Percentiles rank a stretch among this genome's conserved stretches.
phyloP scores from a whole-genome alignment of 805 yeast genomes.

The Pichia phayaonensis region DNA sequence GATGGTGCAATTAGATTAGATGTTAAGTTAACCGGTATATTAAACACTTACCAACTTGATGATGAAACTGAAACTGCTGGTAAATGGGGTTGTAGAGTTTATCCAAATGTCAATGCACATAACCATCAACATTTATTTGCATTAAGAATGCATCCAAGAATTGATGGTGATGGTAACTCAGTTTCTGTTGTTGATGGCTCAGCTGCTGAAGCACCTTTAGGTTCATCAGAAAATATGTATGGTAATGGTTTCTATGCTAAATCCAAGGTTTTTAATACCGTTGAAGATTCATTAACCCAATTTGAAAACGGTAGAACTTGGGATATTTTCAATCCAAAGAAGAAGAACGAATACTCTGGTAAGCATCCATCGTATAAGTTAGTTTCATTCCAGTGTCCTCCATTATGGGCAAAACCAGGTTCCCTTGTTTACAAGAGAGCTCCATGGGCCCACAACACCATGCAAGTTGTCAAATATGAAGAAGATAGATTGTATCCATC shows the following conservation, averaged over 20 bases:
- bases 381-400: constrained; percentile 68
- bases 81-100: constrained; percentile 76
- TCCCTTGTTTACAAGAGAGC: constrained; percentile 76
- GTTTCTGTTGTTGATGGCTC: constrained; percentile 61
- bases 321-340: constrained; percentile 70
- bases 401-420: constrained; percentile 64
- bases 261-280: constrained; percentile 60
- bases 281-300: constrained; percentile 56
- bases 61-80: constrained; percentile 59
- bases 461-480: constrained; percentile 63
- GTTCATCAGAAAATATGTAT: constrained; percentile 63
- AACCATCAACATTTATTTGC: constrained; percentile 82
- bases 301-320: constrained; percentile 64
- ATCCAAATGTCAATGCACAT: constrained; percentile 77
- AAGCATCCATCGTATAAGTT: constrained; percentile 72
- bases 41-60: constrained; percentile 61
- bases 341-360: constrained; percentile 59
- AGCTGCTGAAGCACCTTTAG: constrained; percentile 51
- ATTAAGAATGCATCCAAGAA: constrained; percentile 69
- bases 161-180: constrained; percentile 75
- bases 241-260: constrained; percentile 71
- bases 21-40: constrained; percentile 72
- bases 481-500: constrained; percentile 76
- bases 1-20: constrained; percentile 79
- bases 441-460: constrained; percentile 64